These are phyloP conservation scores for Cladosporium austrohemisphaericum DNA, from an alignment of 2,329 filamentous ascomycete genomes.

Conservation along the genomic window DNA sequence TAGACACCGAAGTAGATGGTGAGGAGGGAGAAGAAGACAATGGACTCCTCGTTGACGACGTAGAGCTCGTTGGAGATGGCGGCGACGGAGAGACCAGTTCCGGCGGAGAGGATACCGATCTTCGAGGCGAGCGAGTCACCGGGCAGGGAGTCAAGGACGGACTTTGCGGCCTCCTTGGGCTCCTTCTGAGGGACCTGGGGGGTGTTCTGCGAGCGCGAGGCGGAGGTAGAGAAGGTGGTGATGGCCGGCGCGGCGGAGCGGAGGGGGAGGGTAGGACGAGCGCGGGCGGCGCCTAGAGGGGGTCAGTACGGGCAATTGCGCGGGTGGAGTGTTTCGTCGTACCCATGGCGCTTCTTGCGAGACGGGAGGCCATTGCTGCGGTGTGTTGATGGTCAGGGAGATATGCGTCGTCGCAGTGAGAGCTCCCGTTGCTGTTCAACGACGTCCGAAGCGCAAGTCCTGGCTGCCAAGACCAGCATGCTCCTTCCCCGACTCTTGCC, in stretches of 20 bases:
- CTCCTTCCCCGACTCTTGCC: neutral
- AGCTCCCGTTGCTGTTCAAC: too few relatives aligned
- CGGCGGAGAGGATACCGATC: slow-evolving; percentile 92
- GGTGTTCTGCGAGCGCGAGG: slow-evolving; percentile 52
- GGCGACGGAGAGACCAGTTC: slow-evolving; percentile 84
- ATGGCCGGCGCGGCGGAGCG: slow-evolving; percentile 72
- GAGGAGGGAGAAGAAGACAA: slow-evolving; percentile 87
- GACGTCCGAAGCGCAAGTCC: neutral
- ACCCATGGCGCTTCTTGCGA: slow-evolving; percentile 94
- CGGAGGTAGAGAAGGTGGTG: slow-evolving; percentile 62
- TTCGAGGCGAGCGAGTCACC: slow-evolving; percentile 92
- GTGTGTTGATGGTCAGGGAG: slow-evolving; percentile 51
- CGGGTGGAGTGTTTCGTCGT: slow-evolving; percentile 42
- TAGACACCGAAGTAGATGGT: slow-evolving; percentile 89
- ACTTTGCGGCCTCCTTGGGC: slow-evolving; percentile 95
- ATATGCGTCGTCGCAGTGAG: slow-evolving; percentile 24
- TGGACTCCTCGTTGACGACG: slow-evolving; percentile 97
- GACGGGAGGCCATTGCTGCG: slow-evolving; percentile 92
- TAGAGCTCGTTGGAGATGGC: slow-evolving; percentile 99
- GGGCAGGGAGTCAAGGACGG: slow-evolving; percentile 86
- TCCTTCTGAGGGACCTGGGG: slow-evolving; percentile 80
- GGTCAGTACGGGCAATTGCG: slow-evolving; percentile 27
- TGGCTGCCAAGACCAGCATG: neutral
- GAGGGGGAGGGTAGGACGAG: slow-evolving; percentile 71
- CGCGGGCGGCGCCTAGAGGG: slow-evolving; percentile 66